phyloP scores from a whole-genome alignment of 345 rosid species.

The Diplotaxis tenuifolia region DNA sequence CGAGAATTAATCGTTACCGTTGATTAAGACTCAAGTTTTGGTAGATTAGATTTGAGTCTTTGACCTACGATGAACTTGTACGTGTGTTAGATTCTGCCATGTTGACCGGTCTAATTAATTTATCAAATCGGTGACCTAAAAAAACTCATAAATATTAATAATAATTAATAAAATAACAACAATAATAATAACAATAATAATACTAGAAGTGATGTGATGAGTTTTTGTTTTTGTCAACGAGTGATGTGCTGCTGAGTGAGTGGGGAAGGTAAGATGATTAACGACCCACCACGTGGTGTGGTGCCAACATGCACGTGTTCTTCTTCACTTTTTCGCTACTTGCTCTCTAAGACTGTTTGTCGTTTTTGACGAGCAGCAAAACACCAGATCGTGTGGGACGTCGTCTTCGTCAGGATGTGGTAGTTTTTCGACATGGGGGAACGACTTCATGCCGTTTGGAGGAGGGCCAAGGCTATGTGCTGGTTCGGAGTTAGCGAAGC shows the following conservation, averaged over 20 bases:
- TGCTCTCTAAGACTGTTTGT: constrained; percentile 7
- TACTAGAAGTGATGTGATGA: too few relatives aligned
- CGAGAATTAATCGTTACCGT: constrained; percentile 9
- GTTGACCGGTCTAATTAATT: not conserved
- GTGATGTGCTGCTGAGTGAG: too few relatives aligned
- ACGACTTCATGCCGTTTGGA: constrained; percentile 83
- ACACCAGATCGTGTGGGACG: constrained; percentile 26
- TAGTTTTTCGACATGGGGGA: constrained; percentile 28
- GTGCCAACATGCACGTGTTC: constrained; percentile 43
- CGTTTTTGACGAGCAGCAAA: constrained; percentile 31
- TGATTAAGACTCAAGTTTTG: not conserved
- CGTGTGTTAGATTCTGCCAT: constrained; percentile 35
- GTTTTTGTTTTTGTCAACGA: too few relatives aligned
- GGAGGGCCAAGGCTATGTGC: constrained; percentile 94
- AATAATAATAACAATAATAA: too few relatives aligned
- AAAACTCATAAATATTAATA: too few relatives aligned
- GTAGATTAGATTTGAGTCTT: constrained; percentile 20
- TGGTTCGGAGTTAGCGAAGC: constrained; percentile 83
- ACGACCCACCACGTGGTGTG: constrained; percentile 43
- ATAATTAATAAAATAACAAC: too few relatives aligned
- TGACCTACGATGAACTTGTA: constrained; percentile 29
- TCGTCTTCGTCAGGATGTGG: constrained; percentile 35
- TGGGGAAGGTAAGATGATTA: constrained; percentile 43
- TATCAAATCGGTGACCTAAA: too few relatives aligned
- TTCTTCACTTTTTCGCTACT: constrained; percentile 1